These are phyloP conservation scores for Xerocomellus chrysenteron DNA, from an alignment of 768 basidiomycete species.

Conservation along the genomic window DNA sequence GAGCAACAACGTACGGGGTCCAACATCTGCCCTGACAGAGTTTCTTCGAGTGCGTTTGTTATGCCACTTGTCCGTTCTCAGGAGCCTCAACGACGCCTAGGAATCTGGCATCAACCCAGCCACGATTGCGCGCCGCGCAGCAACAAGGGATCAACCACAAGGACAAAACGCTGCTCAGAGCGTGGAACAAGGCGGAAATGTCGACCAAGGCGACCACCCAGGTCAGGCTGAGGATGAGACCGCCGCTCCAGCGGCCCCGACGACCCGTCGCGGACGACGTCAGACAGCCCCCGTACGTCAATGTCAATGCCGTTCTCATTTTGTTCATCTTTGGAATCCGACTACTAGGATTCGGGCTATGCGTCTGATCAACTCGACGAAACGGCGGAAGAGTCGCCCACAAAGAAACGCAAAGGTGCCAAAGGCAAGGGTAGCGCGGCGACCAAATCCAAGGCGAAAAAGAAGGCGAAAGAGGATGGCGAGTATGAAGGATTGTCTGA, in stretches of 20 bases:
- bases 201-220: slow-evolving; percentile 15
- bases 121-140: slow-evolving; percentile 39
- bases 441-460: slow-evolving; percentile 40
- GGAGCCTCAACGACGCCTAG: slow-evolving; percentile 27
- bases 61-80: slow-evolving; percentile 9
- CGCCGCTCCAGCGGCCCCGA: slow-evolving; percentile 1
- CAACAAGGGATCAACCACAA: slow-evolving; percentile 30
- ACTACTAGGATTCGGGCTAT: slow-evolving; percentile 42
- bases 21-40: slow-evolving; percentile 80
- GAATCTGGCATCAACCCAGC: slow-evolving; percentile 53
- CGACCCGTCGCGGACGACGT: slow-evolving; percentile 18
- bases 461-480: slow-evolving; percentile 43
- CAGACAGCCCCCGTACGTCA: slow-evolving; percentile 10
- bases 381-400: slow-evolving; percentile 41
- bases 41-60: slow-evolving; percentile 60
- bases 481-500: slow-evolving; percentile 56
- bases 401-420: slow-evolving; percentile 56
- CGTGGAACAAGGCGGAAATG: slow-evolving; percentile 7
- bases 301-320: not conserved
- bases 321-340: not conserved
- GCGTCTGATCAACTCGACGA: slow-evolving; percentile 78
- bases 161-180: slow-evolving; percentile 32
- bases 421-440: slow-evolving; percentile 42
- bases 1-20: slow-evolving; percentile 69
- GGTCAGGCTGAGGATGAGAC: slow-evolving; percentile 5